Evolutionary conservation across 2,329 filamentous ascomycete genomes (phyloP).

Genomic region (Penicillium sp.): DNA sequence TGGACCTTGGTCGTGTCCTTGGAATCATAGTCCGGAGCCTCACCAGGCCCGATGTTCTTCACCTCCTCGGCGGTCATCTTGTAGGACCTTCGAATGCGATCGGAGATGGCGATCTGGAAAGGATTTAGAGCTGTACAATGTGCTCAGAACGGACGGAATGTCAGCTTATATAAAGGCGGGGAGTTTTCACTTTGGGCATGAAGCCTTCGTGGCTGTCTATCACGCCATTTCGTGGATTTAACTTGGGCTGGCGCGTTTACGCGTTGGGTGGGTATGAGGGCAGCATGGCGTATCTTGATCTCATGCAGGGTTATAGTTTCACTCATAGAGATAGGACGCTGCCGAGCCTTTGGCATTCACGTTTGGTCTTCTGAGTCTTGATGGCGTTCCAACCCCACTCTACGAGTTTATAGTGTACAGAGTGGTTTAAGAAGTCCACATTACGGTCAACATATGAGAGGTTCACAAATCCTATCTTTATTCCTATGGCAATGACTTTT

Average conservation of each 20-base stretch:
- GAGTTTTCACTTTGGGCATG: background rate
- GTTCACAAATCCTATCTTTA: background rate
- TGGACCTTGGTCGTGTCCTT: constrained; percentile 10
- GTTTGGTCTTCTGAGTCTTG: background rate
- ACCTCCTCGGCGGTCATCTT: constrained; percentile 21
- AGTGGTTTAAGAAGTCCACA: no score
- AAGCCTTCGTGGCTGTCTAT: constrained; percentile 14
- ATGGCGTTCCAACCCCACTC: background rate
- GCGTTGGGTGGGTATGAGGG: background rate
- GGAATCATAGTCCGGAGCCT: background rate
- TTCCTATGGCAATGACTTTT: background rate
- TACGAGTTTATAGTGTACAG: no score
- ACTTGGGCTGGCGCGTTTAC: background rate
- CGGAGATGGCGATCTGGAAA: background rate
- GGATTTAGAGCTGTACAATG: background rate
- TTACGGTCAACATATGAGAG: background rate
- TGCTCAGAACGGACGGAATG: background rate
- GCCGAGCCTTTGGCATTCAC: background rate
- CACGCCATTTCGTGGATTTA: constrained; percentile 23
- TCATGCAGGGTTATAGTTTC: background rate
- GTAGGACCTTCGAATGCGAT: background rate
- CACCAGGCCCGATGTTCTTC: constrained; percentile 1
- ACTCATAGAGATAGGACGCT: background rate
- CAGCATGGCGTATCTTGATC: background rate
- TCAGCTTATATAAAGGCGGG: background rate